Evolutionary conservation across 306 rosid species (phyloP).

Genomic region (Rosa multiflora): DNA sequence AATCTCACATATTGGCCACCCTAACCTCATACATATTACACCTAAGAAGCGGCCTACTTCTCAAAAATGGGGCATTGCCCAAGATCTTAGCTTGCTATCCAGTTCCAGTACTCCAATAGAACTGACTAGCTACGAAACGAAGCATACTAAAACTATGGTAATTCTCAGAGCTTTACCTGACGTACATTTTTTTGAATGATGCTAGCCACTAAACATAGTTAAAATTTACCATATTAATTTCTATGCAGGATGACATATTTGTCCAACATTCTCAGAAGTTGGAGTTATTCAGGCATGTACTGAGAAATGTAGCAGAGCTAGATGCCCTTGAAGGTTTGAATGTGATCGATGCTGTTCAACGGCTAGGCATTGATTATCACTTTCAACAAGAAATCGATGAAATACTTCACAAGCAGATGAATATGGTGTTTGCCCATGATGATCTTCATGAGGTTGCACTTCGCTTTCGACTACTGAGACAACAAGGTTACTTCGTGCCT

Average conservation of each 20-base stretch:
- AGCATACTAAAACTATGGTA: neutral
- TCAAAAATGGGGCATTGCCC: slow-evolving; percentile 5
- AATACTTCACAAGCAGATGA: slow-evolving; percentile 22
- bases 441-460: slow-evolving; percentile 36
- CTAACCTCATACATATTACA: neutral
- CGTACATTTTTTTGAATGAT: neutral
- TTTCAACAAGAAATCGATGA: slow-evolving; percentile 25
- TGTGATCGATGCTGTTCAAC: slow-evolving; percentile 34
- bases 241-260: neutral
- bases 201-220: neutral
- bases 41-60: neutral
- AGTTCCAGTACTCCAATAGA: neutral
- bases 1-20: neutral
- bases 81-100: neutral
- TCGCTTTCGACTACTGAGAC: slow-evolving; percentile 44
- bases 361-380: slow-evolving; percentile 31
- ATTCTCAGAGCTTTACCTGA: neutral
- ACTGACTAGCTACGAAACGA: neutral
- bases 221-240: neutral
- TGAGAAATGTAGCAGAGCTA: slow-evolving; percentile 8
- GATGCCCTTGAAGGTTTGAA: slow-evolving; percentile 28
- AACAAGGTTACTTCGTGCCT: slow-evolving; percentile 33
- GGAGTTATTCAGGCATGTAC: neutral
- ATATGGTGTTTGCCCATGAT: neutral
- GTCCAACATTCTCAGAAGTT: neutral